Evolutionary conservation across 1,139 yeast genomes (phyloP), one percentile per base, ranked within the genome.

Genomic region (Insectozyma bohioensis): DNA sequence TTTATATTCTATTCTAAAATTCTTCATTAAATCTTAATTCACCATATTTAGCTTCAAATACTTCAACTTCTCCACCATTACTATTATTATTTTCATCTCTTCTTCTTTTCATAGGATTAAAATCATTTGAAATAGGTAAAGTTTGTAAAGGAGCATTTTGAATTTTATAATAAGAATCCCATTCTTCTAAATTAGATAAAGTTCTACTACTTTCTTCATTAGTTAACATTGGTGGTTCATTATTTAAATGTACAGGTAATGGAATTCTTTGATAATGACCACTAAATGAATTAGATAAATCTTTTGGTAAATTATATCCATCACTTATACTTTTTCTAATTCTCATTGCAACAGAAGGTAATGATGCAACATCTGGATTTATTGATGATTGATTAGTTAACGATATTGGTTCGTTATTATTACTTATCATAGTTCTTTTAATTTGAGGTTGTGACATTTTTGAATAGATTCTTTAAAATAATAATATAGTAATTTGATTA

Each of bases 341-440:
- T 42, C 86, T 67, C 86, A 80, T 81, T 0, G 87, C 88, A 5
- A 81, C 50, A 0, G 80, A 69, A 26, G 80, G 69, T 17, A 82
- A 62, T 4, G 55, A 47, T 11, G 45, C 46, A 10, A 36, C 31
- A 21, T 43, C 44, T 6, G 38, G 37, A 16, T 35, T 25, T n/a
- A 23, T 4, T 28, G 12, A 12, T 11, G 18, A 21, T 28, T 24
- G 39, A 14, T 27, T 20, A 4, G 30, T 27, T 20, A 27, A 27
- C 4, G n/a, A n/a, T n/a, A n/a, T n/a, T n/a, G n/a, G n/a, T n/a
- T n/a, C n/a, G n/a, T n/a, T n/a, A n/a, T n/a, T n/a, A n/a, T n/a
- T n/a, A n/a, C n/a, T n/a, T n/a, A n/a, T n/a, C n/a, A n/a, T n/a
- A n/a, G n/a, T n/a, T n/a, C n/a, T n/a, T n/a, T n/a, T n/a, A n/a